Percentiles rank a stretch among this genome's conserved stretches.
These are phyloP conservation scores for Metschnikowia matae DNA, from an alignment of 805 yeast genomes.

Conservation along the genomic window DNA sequence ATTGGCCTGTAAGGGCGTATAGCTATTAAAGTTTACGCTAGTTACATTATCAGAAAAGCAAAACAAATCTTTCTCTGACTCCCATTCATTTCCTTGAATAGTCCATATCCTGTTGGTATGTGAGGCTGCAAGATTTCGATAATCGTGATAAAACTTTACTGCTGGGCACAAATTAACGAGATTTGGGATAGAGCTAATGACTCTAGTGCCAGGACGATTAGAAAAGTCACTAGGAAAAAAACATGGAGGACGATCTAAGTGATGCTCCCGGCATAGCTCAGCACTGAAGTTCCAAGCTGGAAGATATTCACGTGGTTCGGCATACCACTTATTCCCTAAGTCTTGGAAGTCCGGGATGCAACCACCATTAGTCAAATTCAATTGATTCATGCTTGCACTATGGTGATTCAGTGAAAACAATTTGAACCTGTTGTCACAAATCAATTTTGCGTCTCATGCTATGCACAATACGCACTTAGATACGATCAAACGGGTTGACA, in stretches of 20 bases:
- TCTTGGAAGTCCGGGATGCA: not conserved
- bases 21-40: not conserved
- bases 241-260: slow-evolving; percentile 12
- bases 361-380: not conserved
- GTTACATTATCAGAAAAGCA: not conserved
- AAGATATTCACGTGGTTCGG: slow-evolving; percentile 2
- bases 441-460: not conserved
- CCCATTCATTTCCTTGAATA: not conserved
- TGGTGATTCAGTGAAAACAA: too few species aligned
- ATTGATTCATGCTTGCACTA: not conserved
- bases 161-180: slow-evolving; percentile 8
- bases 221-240: slow-evolving; percentile 15
- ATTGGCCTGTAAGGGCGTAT: not conserved
- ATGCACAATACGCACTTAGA: slow-evolving; percentile 4
- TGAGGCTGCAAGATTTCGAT: not conserved
- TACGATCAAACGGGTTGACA: slow-evolving; percentile 16
- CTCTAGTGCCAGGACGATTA: slow-evolving; percentile 4
- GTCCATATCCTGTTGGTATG: not conserved
- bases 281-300: slow-evolving; percentile 13
- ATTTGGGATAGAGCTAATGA: not conserved
- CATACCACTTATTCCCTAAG: not conserved
- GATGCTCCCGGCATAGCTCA: slow-evolving; percentile 10
- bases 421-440: not conserved
- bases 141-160: slow-evolving; percentile 7
- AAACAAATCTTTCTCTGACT: not conserved